These are phyloP conservation scores for Lachnellula cervina DNA, from an alignment of 2,329 filamentous ascomycete genomes.

Conservation along the genomic window DNA sequence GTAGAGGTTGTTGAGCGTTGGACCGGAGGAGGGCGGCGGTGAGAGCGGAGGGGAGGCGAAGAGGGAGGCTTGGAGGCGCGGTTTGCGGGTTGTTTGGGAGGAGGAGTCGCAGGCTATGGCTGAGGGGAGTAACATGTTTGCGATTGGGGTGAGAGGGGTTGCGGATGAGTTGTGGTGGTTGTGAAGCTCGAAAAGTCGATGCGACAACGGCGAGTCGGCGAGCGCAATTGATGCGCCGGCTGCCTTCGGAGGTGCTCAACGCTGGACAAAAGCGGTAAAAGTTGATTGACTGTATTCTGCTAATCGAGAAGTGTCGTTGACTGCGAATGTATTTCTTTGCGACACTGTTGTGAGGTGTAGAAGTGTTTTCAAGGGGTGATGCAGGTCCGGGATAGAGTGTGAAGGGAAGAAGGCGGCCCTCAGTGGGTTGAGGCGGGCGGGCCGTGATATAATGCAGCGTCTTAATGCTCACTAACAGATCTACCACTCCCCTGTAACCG, in stretches of 20 bases:
- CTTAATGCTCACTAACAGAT: neutral
- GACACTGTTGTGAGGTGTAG: constrained; percentile 11
- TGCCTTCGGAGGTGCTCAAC: constrained; percentile 11
- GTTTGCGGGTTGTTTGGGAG: constrained; percentile 38
- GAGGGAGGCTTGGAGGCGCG: constrained; percentile 37
- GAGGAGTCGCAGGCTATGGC: constrained; percentile 50
- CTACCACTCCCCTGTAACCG: constrained; percentile 3
- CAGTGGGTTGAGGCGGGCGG: constrained; percentile 7
- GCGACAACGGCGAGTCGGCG: constrained; percentile 2
- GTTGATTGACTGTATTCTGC: neutral
- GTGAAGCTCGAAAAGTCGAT: constrained; percentile 7
- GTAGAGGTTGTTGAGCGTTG: constrained; percentile 50
- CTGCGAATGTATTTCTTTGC: constrained; percentile 3
- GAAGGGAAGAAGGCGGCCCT: constrained; percentile 5
- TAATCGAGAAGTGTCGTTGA: constrained; percentile 9
- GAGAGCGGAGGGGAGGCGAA: constrained; percentile 52
- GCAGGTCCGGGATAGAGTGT: constrained; percentile 5
- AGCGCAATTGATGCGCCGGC: constrained; percentile 20
- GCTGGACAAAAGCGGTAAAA: neutral
- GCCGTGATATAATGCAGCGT: constrained; percentile 13
- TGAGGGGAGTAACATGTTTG: constrained; percentile 54
- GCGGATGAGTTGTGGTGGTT: constrained; percentile 1
- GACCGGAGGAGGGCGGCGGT: constrained; percentile 45
- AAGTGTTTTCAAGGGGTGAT: constrained; percentile 4
- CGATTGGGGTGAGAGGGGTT: neutral